Percentiles rank a stretch among this genome's conserved stretches.
These are phyloP conservation scores for Albatrellus ellisii DNA, from an alignment of 768 basidiomycete species.

Conservation along the genomic window DNA sequence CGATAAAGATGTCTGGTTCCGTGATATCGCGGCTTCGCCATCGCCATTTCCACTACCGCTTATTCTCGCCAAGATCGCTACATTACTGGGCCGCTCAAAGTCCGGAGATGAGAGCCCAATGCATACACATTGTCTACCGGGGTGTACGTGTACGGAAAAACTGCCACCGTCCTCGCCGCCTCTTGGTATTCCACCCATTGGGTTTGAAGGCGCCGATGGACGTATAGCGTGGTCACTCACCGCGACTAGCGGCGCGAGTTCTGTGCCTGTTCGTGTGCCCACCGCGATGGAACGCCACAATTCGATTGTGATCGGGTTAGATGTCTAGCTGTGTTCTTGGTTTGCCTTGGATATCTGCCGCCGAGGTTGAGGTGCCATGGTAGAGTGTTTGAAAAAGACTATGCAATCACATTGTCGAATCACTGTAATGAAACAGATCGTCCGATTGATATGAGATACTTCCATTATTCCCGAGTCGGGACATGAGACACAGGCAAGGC, in stretches of 20 bases:
- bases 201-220: not conserved
- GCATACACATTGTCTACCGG: conserved; percentile 8
- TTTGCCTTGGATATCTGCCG: too few species aligned
- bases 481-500: too few species aligned
- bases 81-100: not conserved
- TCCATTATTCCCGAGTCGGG: too few species aligned
- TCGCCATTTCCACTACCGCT: conserved; percentile 10
- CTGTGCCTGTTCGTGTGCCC: conserved; percentile 12
- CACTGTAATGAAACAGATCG: too few species aligned
- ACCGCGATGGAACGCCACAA: conserved; percentile 13
- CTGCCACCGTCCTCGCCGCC: conserved; percentile 9
- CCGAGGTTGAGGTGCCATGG: too few species aligned
- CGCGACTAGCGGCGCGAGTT: not conserved
- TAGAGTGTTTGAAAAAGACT: too few species aligned
- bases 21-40: conserved; percentile 12
- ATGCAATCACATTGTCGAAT: too few species aligned
- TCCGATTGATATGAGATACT: too few species aligned
- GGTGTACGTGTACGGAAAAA: conserved; percentile 11
- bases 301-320: conserved; percentile 11
- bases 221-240: not conserved
- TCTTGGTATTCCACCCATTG: conserved; percentile 8
- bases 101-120: not conserved
- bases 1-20: conserved; percentile 14
- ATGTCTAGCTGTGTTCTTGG: conserved; percentile 1
- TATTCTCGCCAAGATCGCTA: conserved; percentile 1